These are phyloP conservation scores for Astrothelium macrocarpum DNA, from an alignment of 495 filamentous ascomycete genomes.

Conservation along the genomic window DNA sequence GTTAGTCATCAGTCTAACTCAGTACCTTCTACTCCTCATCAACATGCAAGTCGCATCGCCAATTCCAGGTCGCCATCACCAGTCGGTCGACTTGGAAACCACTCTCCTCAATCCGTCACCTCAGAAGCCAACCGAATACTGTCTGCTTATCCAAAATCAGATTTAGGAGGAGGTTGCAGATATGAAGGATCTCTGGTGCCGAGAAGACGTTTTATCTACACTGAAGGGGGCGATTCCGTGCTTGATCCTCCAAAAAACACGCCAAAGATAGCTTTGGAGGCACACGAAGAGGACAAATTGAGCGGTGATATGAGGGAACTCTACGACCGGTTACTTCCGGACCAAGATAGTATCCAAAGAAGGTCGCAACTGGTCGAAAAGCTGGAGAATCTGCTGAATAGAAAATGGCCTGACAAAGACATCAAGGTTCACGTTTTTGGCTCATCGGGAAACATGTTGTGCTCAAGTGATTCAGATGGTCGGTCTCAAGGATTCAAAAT, in stretches of 20 bases:
- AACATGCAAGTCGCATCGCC: constrained; percentile 74
- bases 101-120: constrained; percentile 81
- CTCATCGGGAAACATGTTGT: constrained; percentile 90
- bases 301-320: constrained; percentile 71
- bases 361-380: constrained; percentile 70
- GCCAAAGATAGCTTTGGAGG: constrained; percentile 56
- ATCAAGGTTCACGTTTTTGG: constrained; percentile 92
- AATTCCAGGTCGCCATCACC: constrained; percentile 83
- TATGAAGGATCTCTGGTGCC: constrained; percentile 70
- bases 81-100: constrained; percentile 53
- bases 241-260: constrained; percentile 43
- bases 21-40: constrained; percentile 87
- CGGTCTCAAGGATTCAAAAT: constrained; percentile 28
- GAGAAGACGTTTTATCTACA: constrained; percentile 80
- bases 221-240: constrained; percentile 33
- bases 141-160: constrained; percentile 53
- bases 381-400: constrained; percentile 74
- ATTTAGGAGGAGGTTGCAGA: constrained; percentile 53
- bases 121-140: constrained; percentile 66
- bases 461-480: constrained; percentile 96
- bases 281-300: constrained; percentile 68
- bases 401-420: constrained; percentile 82
- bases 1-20: constrained; percentile 69
- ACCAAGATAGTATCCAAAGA: constrained; percentile 63
- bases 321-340: constrained; percentile 78